Base-by-base conservation (phyloP, 257 asterid species). In the Nicotiana benthamiana region DNA sequence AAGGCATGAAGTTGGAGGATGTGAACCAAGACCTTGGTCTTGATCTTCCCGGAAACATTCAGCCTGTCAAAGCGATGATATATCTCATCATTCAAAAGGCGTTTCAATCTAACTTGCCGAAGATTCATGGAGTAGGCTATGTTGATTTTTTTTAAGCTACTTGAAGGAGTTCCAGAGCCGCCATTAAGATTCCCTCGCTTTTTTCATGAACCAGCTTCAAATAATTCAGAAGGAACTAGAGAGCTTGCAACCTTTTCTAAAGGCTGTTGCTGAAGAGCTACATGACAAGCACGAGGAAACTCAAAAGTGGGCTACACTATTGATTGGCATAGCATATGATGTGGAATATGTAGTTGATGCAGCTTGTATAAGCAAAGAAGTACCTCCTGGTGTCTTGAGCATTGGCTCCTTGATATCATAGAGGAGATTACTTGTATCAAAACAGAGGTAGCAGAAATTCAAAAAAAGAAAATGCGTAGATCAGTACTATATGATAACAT, bases 321-420 rank as follows among this genome's bases (percentile, higher is more conserved):
- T 65, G 22, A 65, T 65, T 65, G 11, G 74, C 26, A 65, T 28
- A 1, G 81, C 83, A 36, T 83, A 77, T 80, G 81, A 83, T 61
- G 86, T 83, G 27, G 85, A 84, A 12, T 84, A 82, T 54, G 36
- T 80, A 17, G 17, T 83, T 64, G 30, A 32, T 77, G 79, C 78
- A 28, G 30, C 30, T 5, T 83, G 60, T 48, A 72, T 74, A 0
- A 57, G 8, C 16, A 72, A 80, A 72, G 67, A 79, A 0, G 7
- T 40, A 54, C 76, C 83, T 70, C 22, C 32, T 52, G 80, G 83
- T 80, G 75, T 48, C 66, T 80, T 20, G 6, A 12, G 77, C 30
- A 3, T 8, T 70, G 78, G 82, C 60, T 86, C 40, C 18, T 26
- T 22, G 26, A 51, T 16, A 32, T 85, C n/a, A 40, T 75, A 6